Conservation (phyloP, 208 protist genomes). For the Porcisia hertigi region DNA sequence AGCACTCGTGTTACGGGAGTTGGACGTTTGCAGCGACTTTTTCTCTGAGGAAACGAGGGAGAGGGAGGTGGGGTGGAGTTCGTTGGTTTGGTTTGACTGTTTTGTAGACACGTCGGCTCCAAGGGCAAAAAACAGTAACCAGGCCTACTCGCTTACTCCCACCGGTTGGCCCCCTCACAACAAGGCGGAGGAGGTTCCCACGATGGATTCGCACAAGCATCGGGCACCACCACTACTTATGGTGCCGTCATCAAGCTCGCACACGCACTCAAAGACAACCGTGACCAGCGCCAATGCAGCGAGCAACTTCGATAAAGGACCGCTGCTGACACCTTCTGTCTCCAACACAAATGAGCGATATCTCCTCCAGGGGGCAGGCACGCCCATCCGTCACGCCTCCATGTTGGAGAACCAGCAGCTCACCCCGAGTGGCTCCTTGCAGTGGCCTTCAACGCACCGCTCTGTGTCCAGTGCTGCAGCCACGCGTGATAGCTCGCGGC, state of each 20-base stretch:
- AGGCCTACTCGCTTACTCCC: background rate
- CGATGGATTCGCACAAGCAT: constrained; percentile 4
- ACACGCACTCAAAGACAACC: constrained; percentile 21
- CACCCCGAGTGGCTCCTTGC: constrained; percentile 32
- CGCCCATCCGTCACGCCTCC: constrained; percentile 22
- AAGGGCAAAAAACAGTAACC: background rate
- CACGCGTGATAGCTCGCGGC: constrained; percentile 42
- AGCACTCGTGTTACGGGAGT: too few relatives aligned
- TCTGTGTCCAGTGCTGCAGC: constrained; percentile 38
- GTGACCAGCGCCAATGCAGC: constrained; percentile 22
- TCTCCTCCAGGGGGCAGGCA: constrained; percentile 2
- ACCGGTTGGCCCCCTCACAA: background rate
- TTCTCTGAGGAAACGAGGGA: too few relatives aligned
- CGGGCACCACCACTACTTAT: constrained; percentile 11
- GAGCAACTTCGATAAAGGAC: constrained; percentile 14
- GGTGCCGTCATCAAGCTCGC: constrained; percentile 2
- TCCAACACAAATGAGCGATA: background rate
- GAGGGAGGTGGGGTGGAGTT: too few relatives aligned
- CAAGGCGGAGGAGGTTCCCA: background rate
- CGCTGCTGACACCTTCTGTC: background rate
- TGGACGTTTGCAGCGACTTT: too few relatives aligned
- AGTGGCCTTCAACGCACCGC: constrained; percentile 46
- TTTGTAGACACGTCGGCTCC: too few relatives aligned
- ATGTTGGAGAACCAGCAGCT: constrained; percentile 28
- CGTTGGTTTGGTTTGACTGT: too few relatives aligned